phyloP scores from a whole-genome alignment of 2,329 filamentous ascomycete species.

The Didymosphaeria variabile region DNA sequence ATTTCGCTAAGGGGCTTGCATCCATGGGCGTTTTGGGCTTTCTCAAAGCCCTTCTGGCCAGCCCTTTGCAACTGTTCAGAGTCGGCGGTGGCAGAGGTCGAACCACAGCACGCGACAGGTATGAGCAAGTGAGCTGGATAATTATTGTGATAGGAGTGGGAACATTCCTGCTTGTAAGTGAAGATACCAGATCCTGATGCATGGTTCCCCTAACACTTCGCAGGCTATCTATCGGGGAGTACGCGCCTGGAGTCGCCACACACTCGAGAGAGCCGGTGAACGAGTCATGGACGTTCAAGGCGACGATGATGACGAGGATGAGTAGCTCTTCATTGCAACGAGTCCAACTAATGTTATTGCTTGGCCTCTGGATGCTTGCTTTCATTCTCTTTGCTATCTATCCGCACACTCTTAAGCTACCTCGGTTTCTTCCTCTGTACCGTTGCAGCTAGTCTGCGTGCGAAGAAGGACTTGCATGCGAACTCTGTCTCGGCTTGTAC shows the following conservation, averaged over 20 bases:
- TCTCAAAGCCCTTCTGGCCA: constrained; percentile 78
- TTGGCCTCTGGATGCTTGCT: background rate
- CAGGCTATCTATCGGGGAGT: constrained; percentile 85
- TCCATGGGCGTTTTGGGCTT: constrained; percentile 88
- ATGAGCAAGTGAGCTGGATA: constrained; percentile 80
- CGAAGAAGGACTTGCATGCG: constrained; percentile 70
- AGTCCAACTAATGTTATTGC: constrained; percentile 10
- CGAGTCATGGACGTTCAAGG: constrained; percentile 82
- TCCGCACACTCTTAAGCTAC: constrained; percentile 97
- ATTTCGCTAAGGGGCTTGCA: constrained; percentile 90
- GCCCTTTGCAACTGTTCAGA: constrained; percentile 79
- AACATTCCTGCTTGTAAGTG: constrained; percentile 78
- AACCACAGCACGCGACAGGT: constrained; percentile 76
- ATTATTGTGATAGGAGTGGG: constrained; percentile 81
- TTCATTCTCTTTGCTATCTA: constrained; percentile 1
- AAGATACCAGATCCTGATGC: background rate
- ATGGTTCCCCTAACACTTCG: constrained; percentile 22
- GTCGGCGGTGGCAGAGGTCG: constrained; percentile 67
- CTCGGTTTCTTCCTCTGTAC: constrained; percentile 74
- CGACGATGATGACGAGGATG: constrained; percentile 66
- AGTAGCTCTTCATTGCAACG: constrained; percentile 34
- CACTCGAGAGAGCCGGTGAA: constrained; percentile 81
- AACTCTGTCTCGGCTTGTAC: constrained; percentile 38
- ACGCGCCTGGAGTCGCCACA: constrained; percentile 73
- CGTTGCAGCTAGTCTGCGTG: constrained; percentile 92